phyloP scores from a whole-genome alignment of 2,329 filamentous ascomycete species.

The Neonectria sp. region DNA sequence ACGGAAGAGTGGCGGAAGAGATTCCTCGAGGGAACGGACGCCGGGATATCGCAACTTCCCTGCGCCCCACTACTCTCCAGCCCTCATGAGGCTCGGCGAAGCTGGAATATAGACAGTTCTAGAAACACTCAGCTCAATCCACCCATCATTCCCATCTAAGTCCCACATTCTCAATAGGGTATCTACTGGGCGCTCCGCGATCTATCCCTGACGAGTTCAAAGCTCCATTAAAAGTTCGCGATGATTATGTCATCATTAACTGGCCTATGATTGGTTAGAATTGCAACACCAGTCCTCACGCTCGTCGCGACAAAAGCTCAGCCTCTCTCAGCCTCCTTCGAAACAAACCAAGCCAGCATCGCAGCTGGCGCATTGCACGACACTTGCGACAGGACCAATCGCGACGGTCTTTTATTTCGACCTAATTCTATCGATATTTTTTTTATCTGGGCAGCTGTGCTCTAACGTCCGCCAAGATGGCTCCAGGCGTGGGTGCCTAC shows the following conservation, averaged over 20 bases:
- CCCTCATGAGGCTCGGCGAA: background rate
- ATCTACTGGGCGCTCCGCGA: background rate
- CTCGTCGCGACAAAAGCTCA: conserved; percentile 43
- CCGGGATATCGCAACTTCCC: background rate
- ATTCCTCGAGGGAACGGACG: background rate
- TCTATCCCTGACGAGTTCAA: background rate
- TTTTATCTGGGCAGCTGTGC: conserved; percentile 10
- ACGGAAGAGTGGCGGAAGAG: background rate
- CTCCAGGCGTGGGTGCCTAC: conserved; percentile 55
- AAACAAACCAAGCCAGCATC: conserved; percentile 29
- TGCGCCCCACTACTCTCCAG: background rate
- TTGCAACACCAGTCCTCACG: conserved; percentile 25
- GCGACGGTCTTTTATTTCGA: conserved; percentile 1
- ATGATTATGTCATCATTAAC: conserved; percentile 45
- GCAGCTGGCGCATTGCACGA: conserved; percentile 26
- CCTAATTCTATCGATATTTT: conserved; percentile 4
- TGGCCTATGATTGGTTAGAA: conserved; percentile 41
- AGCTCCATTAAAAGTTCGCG: background rate
- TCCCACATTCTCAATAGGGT: background rate
- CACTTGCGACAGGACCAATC: conserved; percentile 31
- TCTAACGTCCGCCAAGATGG: conserved; percentile 51
- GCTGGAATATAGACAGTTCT: background rate
- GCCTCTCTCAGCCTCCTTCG: conserved; percentile 42
- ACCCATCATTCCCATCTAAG: background rate
- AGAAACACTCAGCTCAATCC: background rate